Evolutionary conservation across 306 rosid species (phyloP).

Genomic region (Castanea sativa): DNA sequence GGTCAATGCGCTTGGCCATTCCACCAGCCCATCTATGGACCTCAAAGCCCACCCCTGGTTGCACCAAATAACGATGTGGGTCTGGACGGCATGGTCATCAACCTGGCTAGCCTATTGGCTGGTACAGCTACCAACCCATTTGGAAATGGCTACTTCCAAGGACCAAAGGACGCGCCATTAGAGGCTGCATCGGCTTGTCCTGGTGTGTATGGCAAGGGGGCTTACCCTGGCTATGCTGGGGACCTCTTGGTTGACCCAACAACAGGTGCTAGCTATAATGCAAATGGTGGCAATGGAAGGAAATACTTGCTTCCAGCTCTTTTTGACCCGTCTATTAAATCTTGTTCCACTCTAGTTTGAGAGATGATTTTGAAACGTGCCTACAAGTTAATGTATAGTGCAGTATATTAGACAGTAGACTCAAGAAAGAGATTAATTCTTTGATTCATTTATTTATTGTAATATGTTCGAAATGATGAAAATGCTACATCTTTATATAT

Average conservation of each 20-base stretch:
- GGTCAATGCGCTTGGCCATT: constrained; percentile 88
- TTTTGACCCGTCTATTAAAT: constrained; percentile 50
- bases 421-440: background rate
- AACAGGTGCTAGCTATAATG: constrained; percentile 68
- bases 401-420: background rate
- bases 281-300: constrained; percentile 45
- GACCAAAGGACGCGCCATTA: constrained; percentile 65
- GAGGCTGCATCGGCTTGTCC: constrained; percentile 76
- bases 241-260: constrained; percentile 47
- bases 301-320: constrained; percentile 66
- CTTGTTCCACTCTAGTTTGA: constrained; percentile 53
- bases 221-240: constrained; percentile 75
- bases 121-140: constrained; percentile 66
- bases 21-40: constrained; percentile 86
- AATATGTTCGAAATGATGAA: background rate
- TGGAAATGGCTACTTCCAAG: constrained; percentile 69
- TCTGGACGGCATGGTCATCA: constrained; percentile 64
- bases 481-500: background rate
- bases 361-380: background rate
- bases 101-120: constrained; percentile 62
- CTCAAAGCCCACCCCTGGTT: constrained; percentile 46
- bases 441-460: constrained; percentile 11
- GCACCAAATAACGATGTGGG: constrained; percentile 76
- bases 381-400: background rate
- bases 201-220: constrained; percentile 62